These are phyloP conservation scores for Phytophthora ohioensis DNA, from an alignment of 352 stramenopile genomes.

Conservation along the genomic window DNA sequence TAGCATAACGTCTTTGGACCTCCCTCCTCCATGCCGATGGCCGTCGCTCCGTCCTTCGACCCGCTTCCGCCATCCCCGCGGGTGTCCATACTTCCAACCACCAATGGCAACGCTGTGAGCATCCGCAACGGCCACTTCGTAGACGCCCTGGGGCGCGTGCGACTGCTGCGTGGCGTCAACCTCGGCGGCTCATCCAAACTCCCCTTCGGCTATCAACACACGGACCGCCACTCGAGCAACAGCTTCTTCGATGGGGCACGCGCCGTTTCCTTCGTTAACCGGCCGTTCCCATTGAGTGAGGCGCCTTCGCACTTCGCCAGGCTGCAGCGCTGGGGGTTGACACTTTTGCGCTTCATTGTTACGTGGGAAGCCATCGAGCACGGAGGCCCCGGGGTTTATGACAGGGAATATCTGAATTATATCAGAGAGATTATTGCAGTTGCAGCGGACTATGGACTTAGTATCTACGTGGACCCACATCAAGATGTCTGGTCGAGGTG, in stretches of 20 bases:
- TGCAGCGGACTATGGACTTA: conserved; percentile 72
- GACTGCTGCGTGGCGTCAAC: conserved; percentile 89
- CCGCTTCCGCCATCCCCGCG: conserved; percentile 10
- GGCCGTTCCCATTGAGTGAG: conserved; percentile 88
- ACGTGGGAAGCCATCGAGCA: conserved; percentile 94
- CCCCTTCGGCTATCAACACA: conserved; percentile 65
- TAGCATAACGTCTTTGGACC: conserved; percentile 20
- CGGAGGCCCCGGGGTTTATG: conserved; percentile 80
- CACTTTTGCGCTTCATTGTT: conserved; percentile 83
- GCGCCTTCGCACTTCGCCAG: conserved; percentile 80
- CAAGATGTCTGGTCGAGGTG: conserved; percentile 94
- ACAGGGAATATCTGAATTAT: conserved; percentile 88
- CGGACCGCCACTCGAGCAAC: conserved; percentile 34
- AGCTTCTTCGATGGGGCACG: conserved; percentile 64
- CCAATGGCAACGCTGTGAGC: conserved; percentile 27
- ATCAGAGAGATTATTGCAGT: conserved; percentile 68
- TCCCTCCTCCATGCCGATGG: background rate
- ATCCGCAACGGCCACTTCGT: conserved; percentile 83
- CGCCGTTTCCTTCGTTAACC: conserved; percentile 71
- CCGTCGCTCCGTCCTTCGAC: conserved; percentile 24
- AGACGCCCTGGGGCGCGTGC: conserved; percentile 77
- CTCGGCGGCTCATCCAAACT: conserved; percentile 91
- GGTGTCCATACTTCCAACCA: conserved; percentile 27
- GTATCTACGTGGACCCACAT: conserved; percentile 91
- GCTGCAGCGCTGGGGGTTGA: conserved; percentile 87